Evolutionary conservation across 1,139 yeast genomes (phyloP).

Genomic region (Debaryomyces subglobosus): DNA sequence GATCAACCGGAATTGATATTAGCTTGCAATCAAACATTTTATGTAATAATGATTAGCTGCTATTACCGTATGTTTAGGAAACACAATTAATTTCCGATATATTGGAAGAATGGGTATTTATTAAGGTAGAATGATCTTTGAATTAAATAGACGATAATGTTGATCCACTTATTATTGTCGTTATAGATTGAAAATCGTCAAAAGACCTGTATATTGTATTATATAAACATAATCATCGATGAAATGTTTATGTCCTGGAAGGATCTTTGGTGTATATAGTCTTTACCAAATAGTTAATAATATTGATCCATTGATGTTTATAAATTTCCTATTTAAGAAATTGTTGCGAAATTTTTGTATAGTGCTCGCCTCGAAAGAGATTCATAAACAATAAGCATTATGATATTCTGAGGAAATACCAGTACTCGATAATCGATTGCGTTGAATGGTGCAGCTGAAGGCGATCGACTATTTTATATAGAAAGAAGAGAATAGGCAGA

Average conservation of each 20-base stretch:
- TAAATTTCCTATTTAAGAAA: constrained; percentile 11
- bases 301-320: constrained; percentile 7
- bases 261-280: not conserved
- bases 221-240: not conserved
- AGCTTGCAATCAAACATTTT: not conserved
- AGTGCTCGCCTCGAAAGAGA: not conserved
- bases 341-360: constrained; percentile 8
- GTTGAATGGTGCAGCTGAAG: too few species aligned
- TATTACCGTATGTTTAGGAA: not conserved
- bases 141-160: not conserved
- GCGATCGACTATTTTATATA: too few species aligned
- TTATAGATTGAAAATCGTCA: not conserved
- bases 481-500: too few species aligned
- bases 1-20: not conserved
- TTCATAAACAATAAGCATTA: not conserved
- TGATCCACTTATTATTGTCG: not conserved
- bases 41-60: not conserved
- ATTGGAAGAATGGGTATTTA: not conserved
- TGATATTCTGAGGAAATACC: not conserved
- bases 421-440: too few species aligned
- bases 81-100: not conserved
- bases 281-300: not conserved
- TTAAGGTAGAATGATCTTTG: not conserved
- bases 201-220: constrained; percentile 4
- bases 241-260: not conserved